Evolutionary conservation across 176 grass and related monocot genomes (phyloP), one percentile per base, ranked within the genome.

Genomic region (Triticum monococcum): DNA sequence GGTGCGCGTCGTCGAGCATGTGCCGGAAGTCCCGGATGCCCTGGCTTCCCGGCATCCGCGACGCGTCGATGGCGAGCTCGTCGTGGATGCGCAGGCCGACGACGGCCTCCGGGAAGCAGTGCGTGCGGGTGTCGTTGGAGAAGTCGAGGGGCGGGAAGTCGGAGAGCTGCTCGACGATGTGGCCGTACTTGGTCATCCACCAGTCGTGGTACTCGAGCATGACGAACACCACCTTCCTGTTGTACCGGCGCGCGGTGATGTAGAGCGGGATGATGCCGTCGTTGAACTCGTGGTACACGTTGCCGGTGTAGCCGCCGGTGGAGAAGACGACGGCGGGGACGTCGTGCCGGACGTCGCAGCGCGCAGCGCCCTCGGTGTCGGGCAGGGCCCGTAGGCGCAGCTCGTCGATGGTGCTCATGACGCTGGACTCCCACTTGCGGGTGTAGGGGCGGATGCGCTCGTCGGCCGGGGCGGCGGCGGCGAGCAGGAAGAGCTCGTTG

Each of bases 221-320:
- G 25, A 98, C 87, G 23, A 98, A 89, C 11, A 93, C 83, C 72
- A 93, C 95, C 91, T 93, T 83, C 18, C 2, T 60, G 79, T 78
- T 20, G 85, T 87, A 93, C 5, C 35, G 78, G 23, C 89, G 87
- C 2, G 93, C 76, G 14, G 95, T 98, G 89, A 98, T 81, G 84
- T 95, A 95, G 72, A 98, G 95, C 72, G 93, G 93, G 83, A 98
- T 81, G 63, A 95, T 72, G 69, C 93, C 95, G 54, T 97, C 95
- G 86, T 91, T 97, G 87, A 97, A 95, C 88, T 94, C 95, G 78
- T 97, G 95, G 83, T 97, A 97, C 13, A 97, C 89, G 60, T 97
- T 97, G 35, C 90, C 92, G 7, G 95, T 97, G 88, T 95, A 97
- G 5, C 95, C 95, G 18, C 95, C 95, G 18, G 90, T 93, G 69